Evolutionary conservation across 305 asterid species (phyloP).

Genomic region (Fraxinus nigra): DNA sequence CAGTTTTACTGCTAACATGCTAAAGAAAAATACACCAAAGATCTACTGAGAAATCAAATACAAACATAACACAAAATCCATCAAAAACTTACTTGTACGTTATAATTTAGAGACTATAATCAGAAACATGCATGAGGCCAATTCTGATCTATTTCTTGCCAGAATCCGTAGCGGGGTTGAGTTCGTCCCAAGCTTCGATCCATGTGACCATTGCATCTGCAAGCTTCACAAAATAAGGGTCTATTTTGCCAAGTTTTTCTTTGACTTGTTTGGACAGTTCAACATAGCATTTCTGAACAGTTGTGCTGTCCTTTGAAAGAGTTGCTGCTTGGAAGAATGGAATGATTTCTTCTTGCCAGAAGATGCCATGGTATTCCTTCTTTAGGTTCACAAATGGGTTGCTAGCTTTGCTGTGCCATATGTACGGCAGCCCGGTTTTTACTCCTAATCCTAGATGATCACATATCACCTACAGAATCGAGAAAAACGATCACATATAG

Average conservation of each 20-base stretch:
- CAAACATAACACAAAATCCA: background rate
- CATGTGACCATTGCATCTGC: conserved; percentile 52
- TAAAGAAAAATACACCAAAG: background rate
- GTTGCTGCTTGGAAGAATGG: conserved; percentile 46
- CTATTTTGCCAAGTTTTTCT: conserved; percentile 47
- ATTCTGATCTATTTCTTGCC: conserved; percentile 2
- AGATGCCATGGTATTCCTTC: conserved; percentile 51
- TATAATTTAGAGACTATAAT: background rate
- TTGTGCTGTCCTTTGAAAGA: conserved; percentile 44
- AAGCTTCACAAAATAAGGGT: conserved; percentile 47
- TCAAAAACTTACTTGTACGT: background rate
- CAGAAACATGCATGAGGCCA: background rate
- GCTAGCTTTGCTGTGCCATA: conserved; percentile 63
- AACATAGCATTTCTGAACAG: conserved; percentile 48
- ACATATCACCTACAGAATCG: conserved; percentile 35
- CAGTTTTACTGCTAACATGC: background rate
- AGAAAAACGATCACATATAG: background rate
- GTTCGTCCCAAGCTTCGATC: conserved; percentile 53
- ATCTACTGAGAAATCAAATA: background rate
- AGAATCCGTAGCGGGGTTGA: conserved; percentile 29
- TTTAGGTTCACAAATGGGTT: conserved; percentile 50
- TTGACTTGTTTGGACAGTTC: conserved; percentile 46
- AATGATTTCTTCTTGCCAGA: conserved; percentile 58
- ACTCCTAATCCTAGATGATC: conserved; percentile 51
- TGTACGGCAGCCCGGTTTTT: conserved; percentile 48